Base-by-base conservation (phyloP, 2,329 filamentous ascomycete genomes). In the Monilinia laxa region DNA sequence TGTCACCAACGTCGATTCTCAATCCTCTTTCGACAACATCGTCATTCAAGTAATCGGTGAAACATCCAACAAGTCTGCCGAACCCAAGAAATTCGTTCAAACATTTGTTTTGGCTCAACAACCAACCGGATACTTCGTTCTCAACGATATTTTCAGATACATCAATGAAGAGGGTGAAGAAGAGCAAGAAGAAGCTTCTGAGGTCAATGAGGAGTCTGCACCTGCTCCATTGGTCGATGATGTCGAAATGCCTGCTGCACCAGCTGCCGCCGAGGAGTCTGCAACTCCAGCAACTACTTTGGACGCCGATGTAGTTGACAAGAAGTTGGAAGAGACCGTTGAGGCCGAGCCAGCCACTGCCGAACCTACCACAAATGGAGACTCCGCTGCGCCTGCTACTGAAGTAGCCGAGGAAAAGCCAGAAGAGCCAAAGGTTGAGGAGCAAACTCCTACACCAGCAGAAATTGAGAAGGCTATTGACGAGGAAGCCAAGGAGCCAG, bases 31-130 rank as follows among this genome's bases (percentile, higher is more conserved):
- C 78, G 88, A 93, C 69, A 96, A 93, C 81, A 98, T 99, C 73
- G 89, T 99, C 74, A 96, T 99, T 75, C 93, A 97, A 79, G 95
- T 98, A 75, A 97, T 99, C 77, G 95, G 95, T 71, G 94, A 98
- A 81, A 96, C 95, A 75, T 97, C 93, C 75, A 97, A 96, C 86
- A 96, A 96, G 80, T 88, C 87, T 59, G 89, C 89, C 71, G 91
- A 95, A 68, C 92, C 94, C 75, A 93, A 91, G 83, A 97, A 97
- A 79, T 99, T 99, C 76, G 90, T 93, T 52, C 95, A 99, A 84
- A 98, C 94, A 63, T 99, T 99, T 74, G 92, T 99, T 70, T 90
- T 99, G 70, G 95, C 95, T 59, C 89, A 94, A 79, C 95, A 99
- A 81, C 92, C 92, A 60, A 96, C 94, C 67, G 95, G 95, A 71